Evolutionary conservation across 148 eudicot genomes (phyloP).

Genomic region (Chenopodium suecicum): DNA sequence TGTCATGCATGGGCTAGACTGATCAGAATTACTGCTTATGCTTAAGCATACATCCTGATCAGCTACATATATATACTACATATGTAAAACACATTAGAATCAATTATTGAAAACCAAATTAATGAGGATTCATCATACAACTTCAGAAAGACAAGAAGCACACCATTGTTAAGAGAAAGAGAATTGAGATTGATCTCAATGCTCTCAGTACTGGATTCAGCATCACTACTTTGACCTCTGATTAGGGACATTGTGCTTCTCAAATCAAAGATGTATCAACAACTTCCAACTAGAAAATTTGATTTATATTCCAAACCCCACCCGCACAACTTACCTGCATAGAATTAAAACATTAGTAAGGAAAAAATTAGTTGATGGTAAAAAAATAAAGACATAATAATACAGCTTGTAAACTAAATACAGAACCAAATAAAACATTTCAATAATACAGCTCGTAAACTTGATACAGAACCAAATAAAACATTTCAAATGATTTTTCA

Average conservation of each 20-base stretch:
- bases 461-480: too few species aligned
- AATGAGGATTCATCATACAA: not conserved
- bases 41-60: conserved; percentile 3
- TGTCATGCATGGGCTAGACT: not conserved
- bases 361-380: not conserved
- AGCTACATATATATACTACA: too few species aligned
- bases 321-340: conserved; percentile 3
- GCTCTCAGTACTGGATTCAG: not conserved
- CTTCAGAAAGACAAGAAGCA: not conserved
- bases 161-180: not conserved
- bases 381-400: too few species aligned
- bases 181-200: not conserved
- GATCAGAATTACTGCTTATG: not conserved
- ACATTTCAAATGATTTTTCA: too few species aligned
- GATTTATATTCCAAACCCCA: not conserved
- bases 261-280: not conserved
- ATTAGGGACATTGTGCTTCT: not conserved
- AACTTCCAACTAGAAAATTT: not conserved
- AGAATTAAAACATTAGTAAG: too few species aligned
- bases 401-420: too few species aligned
- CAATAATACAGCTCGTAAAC: too few species aligned
- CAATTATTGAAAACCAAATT: not conserved
- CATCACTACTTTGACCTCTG: not conserved
- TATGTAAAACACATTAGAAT: not conserved
- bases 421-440: too few species aligned